Evolutionary conservation across 176 grass and related monocot species (phyloP).

Genomic region (Aegilops speltoides): DNA sequence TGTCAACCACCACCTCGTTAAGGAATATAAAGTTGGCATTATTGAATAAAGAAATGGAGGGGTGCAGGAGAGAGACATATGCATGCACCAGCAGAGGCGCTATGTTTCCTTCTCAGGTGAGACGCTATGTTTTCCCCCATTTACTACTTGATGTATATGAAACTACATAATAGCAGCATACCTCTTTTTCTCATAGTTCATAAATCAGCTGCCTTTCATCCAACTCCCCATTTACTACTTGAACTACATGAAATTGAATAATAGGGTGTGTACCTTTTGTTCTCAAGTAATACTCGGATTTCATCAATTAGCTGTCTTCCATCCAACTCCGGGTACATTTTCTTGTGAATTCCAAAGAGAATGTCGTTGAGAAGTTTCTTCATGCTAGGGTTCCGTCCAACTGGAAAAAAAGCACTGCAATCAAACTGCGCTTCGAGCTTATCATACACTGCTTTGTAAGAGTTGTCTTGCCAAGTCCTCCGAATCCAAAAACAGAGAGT

Average conservation of each 20-base stretch:
- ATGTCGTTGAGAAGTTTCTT: not conserved
- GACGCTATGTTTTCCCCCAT: not conserved
- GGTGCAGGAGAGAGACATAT: no score
- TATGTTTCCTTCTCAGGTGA: not conserved
- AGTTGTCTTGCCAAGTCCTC: not conserved
- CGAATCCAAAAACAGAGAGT: not conserved
- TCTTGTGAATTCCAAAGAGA: not conserved
- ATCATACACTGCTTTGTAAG: not conserved
- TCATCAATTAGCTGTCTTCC: not conserved
- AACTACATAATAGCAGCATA: not conserved
- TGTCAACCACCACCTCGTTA: no score
- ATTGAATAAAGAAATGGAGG: no score
- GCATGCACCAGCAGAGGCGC: no score
- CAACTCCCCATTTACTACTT: no score
- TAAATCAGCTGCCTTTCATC: no score
- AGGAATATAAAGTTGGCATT: no score
- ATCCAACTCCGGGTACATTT: not conserved
- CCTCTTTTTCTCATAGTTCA: no score
- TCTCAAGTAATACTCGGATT: not conserved
- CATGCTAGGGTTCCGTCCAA: not conserved
- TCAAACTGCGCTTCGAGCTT: not conserved
- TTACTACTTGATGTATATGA: not conserved
- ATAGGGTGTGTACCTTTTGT: not conserved
- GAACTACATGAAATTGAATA: not conserved
- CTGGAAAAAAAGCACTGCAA: not conserved